Base-by-base conservation (phyloP, 306 rosid genomes). In the Prunus davidiana region DNA sequence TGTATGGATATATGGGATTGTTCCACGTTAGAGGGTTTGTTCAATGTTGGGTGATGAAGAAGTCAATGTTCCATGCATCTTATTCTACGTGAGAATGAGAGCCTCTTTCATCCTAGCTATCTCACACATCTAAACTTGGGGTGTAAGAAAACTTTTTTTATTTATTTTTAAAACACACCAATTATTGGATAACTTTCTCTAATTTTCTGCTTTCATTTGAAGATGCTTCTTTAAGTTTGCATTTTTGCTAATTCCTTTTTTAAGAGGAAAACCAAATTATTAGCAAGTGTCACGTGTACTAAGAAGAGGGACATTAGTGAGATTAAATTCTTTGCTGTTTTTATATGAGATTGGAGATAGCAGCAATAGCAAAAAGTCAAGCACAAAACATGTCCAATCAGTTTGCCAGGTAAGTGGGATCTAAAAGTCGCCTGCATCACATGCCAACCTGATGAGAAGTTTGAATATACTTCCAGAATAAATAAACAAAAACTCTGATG, bases 11-110 rank as follows among this genome's bases (percentile, higher is more conserved):
- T 52, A 55, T 41, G 71, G 58, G 79, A 65, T 68, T 74, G 78
- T 28, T 45, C 34, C 22, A 58, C 24, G 58, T 77, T 54, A 63
- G 30, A 49, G 38, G 38, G 52, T 19, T 64, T 54, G 58, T 84
- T 61, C 74, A 46, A 73, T 62, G 61, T 50, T 28, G 45, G 51
- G 51, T 43, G 25, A n/a, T 3, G 47, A 49, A 62, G 69, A 75
- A 55, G 84, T 84, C 87, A 80, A 88, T 72, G 87, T 82, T 78
- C 86, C 81, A 86, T 77, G 67, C 67, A 41, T 27, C 89, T 83
- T 86, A 88, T 91, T 51, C 72, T 84, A 82, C 84, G 58, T 60
- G 78, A 56, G 60, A 41, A 76, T 78, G 83, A 83, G 57, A 61
- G 72, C 69, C 61, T 46, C 28, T 27, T 27, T 38, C 61, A 51